Evolutionary conservation across 139 green algal genomes (phyloP).

Genomic region (Chara braunii): DNA sequence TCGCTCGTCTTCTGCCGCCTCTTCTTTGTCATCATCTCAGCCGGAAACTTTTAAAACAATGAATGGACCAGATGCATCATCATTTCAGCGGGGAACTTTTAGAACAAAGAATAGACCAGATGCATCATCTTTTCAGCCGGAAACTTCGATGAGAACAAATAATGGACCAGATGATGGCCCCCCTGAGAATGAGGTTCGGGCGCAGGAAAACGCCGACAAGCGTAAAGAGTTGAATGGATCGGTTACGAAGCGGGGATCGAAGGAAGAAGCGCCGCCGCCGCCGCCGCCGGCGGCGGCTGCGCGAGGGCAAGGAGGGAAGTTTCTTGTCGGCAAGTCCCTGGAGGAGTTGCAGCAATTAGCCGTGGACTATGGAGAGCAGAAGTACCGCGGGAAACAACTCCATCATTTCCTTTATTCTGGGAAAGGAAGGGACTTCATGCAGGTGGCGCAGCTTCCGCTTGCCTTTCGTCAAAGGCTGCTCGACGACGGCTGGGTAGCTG

Average conservation of each 20-base stretch:
- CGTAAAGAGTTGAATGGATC: background rate
- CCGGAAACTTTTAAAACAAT: no score
- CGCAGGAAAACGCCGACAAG: background rate
- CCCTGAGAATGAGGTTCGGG: background rate
- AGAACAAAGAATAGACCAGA: no score
- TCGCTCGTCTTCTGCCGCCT: no score
- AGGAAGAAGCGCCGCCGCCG: background rate
- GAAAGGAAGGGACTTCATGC: slow-evolving; percentile 10
- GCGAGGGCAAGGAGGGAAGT: background rate
- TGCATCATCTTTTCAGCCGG: no score
- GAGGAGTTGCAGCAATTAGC: slow-evolving; percentile 28
- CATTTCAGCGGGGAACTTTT: no score
- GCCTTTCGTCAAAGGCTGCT: slow-evolving; percentile 12
- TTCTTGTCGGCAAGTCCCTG: slow-evolving; percentile 4
- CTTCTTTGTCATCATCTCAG: no score
- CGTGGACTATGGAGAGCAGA: slow-evolving; percentile 31
- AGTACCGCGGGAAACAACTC: slow-evolving; percentile 38
- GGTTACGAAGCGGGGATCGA: background rate
- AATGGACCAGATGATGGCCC: no score
- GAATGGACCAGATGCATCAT: no score
- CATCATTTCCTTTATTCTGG: slow-evolving; percentile 34
- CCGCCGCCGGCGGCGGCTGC: no score
- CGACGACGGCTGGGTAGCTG: slow-evolving; percentile 10
- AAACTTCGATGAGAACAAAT: no score
- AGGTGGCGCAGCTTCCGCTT: slow-evolving; percentile 5